Conservation (phyloP, 345 rosid species). For the Heritiera littoralis region DNA sequence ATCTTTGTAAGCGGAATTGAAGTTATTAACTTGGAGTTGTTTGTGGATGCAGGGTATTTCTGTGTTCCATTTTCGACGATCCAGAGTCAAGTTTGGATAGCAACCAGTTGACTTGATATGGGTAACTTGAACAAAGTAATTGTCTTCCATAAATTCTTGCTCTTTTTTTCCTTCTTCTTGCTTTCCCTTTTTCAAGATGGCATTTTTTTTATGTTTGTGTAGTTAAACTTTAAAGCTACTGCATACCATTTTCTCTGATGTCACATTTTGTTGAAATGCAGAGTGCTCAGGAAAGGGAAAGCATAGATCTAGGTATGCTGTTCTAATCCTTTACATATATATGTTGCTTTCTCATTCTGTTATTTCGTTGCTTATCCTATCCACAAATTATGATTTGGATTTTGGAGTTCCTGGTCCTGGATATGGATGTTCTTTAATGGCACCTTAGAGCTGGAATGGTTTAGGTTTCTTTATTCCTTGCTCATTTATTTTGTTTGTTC, state of each 20-base stretch:
- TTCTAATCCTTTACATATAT: slow-evolving; percentile 12
- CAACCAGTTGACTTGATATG: slow-evolving; percentile 34
- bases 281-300: slow-evolving; percentile 40
- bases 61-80: background rate
- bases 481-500: background rate
- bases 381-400: slow-evolving; percentile 8
- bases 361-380: background rate
- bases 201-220: background rate
- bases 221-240: background rate
- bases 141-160: background rate
- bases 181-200: background rate
- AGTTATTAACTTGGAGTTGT: background rate
- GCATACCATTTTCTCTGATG: slow-evolving; percentile 12
- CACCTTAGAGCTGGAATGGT: background rate
- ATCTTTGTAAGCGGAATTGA: background rate
- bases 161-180: background rate
- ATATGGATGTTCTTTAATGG: background rate
- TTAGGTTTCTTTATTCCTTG: background rate
- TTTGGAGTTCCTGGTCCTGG: slow-evolving; percentile 16
- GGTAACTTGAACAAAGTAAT: slow-evolving; percentile 31
- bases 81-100: background rate
- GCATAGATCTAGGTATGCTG: slow-evolving; percentile 57
- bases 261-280: slow-evolving; percentile 33
- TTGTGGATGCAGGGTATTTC: slow-evolving; percentile 20
- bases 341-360: background rate